Evolutionary conservation across 257 asterid species (phyloP), one percentile per base, ranked within the genome.

Genomic region (Penstemon davidsonii): DNA sequence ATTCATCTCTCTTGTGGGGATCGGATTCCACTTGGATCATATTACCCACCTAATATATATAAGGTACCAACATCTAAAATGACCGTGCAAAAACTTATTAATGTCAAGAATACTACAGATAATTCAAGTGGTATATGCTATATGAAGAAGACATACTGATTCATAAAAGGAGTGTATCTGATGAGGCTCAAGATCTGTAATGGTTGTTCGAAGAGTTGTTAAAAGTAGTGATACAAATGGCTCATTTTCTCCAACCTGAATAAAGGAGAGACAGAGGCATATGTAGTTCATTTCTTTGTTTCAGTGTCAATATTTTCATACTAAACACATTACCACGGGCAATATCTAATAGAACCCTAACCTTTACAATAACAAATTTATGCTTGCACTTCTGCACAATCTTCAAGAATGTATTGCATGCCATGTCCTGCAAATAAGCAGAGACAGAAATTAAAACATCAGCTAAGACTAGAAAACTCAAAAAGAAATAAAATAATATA

Each of bases 321-420:
- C 18, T 51, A n/a, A 10, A 13, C 62, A 18, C 68, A 63, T 69
- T 63, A 49, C 54, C 2, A 25, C 33, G 2, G 33, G 33, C 33
- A 25, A 1, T 25, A 25, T 25, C 33, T 6, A 13, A 52, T 40
- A 62, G 45, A 55, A 57, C 6, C 46, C 71, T 8, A 77, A 88
- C 99, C 97, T 91, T 98, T 19, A 83, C 77, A 50, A 87, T 67
- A 42, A 94, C 99, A 78, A 94, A 94, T 82, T 91, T 94, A 42
- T 98, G 93, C 78, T 82, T 94, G 95, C 99, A 94, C 81, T 91
- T 94, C 87, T 94, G 98, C 73, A 94, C 99, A 71, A 94, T 94
- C 78, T 94, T 94, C 86, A 94, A 80, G 84, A 94, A 91, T 5
- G 99, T 94, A 72, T 94, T 98, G 38, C 99, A 91, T 9, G 99